These are phyloP conservation scores for Fraxinus paxiana DNA, from an alignment of 305 asterid genomes.

Conservation along the genomic window DNA sequence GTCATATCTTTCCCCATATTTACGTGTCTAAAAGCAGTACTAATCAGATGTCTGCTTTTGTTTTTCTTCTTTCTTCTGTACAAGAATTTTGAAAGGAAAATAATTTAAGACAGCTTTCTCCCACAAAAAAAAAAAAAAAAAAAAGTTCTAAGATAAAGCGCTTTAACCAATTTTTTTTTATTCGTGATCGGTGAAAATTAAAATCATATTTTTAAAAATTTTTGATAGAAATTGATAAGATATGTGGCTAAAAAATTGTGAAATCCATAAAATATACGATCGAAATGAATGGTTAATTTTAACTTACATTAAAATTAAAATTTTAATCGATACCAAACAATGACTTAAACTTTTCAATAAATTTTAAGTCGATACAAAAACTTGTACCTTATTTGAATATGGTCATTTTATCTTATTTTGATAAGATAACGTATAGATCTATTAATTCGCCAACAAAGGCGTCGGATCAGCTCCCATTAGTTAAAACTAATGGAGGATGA, in stretches of 20 bases:
- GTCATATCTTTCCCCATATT: slow-evolving; percentile 25
- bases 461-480: not conserved
- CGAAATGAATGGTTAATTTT: too few relatives aligned
- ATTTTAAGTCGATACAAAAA: not conserved
- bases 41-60: not conserved
- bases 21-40: slow-evolving; percentile 21
- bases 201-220: too few relatives aligned
- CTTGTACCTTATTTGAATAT: not conserved
- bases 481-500: not conserved
- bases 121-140: too few relatives aligned
- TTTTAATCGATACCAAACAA: too few relatives aligned
- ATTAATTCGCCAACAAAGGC: not conserved
- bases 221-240: too few relatives aligned
- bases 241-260: too few relatives aligned
- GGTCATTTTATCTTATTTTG: not conserved
- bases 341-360: too few relatives aligned
- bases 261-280: too few relatives aligned
- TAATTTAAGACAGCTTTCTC: not conserved
- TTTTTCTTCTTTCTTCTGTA: not conserved
- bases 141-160: not conserved
- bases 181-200: too few relatives aligned
- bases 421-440: not conserved
- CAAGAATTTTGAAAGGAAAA: not conserved
- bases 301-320: too few relatives aligned
- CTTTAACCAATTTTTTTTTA: not conserved